These are phyloP conservation scores for Schwanniomyces polymorphus DNA, from an alignment of 805 yeast species.

Conservation along the genomic window DNA sequence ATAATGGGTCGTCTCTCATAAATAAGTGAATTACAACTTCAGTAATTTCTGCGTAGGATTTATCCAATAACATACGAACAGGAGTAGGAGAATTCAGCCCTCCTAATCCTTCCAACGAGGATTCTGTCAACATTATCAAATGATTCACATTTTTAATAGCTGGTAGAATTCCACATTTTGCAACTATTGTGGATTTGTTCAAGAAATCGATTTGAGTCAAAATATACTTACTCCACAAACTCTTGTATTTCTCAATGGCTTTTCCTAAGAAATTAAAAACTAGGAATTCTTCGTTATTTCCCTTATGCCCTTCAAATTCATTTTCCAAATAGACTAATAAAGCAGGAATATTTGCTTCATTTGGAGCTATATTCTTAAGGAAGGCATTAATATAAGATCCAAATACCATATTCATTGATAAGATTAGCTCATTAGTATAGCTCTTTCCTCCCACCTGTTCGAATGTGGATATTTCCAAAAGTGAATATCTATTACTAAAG, in stretches of 20 bases:
- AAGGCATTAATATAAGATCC: constrained; percentile 36
- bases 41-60: constrained; percentile 31
- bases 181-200: constrained; percentile 32
- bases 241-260: constrained; percentile 49
- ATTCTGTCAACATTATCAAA: constrained; percentile 31
- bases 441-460: constrained; percentile 34
- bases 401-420: constrained; percentile 49
- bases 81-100: constrained; percentile 9
- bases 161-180: constrained; percentile 37
- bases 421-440: constrained; percentile 47
- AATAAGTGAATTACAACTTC: constrained; percentile 36
- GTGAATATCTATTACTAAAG: constrained; percentile 23
- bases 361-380: constrained; percentile 35
- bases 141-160: constrained; percentile 33
- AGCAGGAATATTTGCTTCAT: constrained; percentile 33
- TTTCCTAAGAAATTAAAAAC: constrained; percentile 50
- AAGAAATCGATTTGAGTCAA: constrained; percentile 49
- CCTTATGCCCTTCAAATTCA: constrained; percentile 35
- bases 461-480: constrained; percentile 17
- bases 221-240: constrained; percentile 60
- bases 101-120: constrained; percentile 25
- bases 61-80: constrained; percentile 23
- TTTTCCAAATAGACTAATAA: constrained; percentile 29
- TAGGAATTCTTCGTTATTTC: constrained; percentile 65
- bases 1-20: constrained; percentile 41